Evolutionary conservation across 176 grass and related monocot genomes (phyloP), one percentile per base, ranked within the genome.

Genomic region (Oryza glaberrima): DNA sequence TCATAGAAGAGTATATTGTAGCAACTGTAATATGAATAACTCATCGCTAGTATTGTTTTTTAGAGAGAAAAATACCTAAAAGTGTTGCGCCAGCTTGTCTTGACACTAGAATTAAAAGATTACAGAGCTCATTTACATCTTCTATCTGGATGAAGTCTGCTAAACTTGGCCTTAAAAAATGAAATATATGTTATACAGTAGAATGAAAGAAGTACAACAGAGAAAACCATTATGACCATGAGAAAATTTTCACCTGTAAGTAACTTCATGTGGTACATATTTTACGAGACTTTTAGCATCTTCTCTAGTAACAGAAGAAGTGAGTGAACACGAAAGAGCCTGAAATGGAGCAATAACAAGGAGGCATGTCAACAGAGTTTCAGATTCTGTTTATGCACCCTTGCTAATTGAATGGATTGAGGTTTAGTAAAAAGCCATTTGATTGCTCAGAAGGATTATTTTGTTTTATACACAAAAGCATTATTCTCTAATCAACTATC

Each of bases 51-150:
- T 51, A 68, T 46, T 9, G 17, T 73, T 36, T 71, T 2, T 49
- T 38, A 3, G 10, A 69, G 72, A 51, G 9, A 60, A 30, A 10
- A 43, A 69, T 84, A 89, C 82, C 87, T 45, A n/a, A 10, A 84
- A 63, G 70, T 67, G 76, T 44, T 76, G 75, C 43, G 5, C 70
- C 77, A 70, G 71, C 61, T 36, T 84, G 68, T 45, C 63, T 79
- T 63, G 87, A 84, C 61, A 67, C 70, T 70, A 81, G 17, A 72
- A 85, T 65, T 48, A 89, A 72, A 64, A 69, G 58, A 73, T 81
- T 70, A 83, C 87, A 84, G 15, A 89, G 76, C 23, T 84, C 77
- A 52, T 56, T 76, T 35, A 81, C 46, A 79, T 89, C 75, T 45
- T 85, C 48, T 19, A 28, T 13, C 65, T 85, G 77, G 70, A 89